Base-by-base conservation (phyloP, 169 alveolate genomes). In the Besnoitia besnoiti region DNA sequence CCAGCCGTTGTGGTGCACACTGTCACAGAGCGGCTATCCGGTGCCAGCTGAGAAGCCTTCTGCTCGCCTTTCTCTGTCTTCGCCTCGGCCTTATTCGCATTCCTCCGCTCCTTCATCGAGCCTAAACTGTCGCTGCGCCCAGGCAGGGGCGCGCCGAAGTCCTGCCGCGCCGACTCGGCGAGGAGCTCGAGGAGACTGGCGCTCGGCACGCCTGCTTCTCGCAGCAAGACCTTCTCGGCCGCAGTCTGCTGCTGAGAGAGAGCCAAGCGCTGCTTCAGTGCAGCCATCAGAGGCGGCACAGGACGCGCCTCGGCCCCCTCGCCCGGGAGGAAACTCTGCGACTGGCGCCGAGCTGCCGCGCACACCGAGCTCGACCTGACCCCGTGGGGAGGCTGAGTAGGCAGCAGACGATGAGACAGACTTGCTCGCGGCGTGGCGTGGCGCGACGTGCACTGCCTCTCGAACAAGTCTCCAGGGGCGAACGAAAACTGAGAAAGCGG, bases 1-100 rank as follows among this genome's bases (percentile, higher is more conserved):
- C 79, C 79, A 30, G 79, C 79, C 19, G 79, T 62, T 24, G 79
- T 62, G 79, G 79, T 62, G 39, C 79, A 62, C 79, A 33, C 39
- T 5, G 79, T 24, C 39, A 62, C 79, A 62, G 79, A 62, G 59
- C 59, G 7, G 35, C 79, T 62, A 8, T 33, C 33, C 7, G 79
- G 7, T 24, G 7, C 33, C 39, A 62, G 33, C 19, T 24, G 39
- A 30, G 44, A 33, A 8, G 7, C 35, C 44, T 62, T 62, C 79
- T 62, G 7, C 8, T 8, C 19, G 8, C 39, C 79, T 27, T 30
- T 33, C 14, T 8, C 33, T 30, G 33, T 62, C 79, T 62, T 27
- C 33, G 33, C 19, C 44, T 62, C 33, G 67, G 14, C 24, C n/a
- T 51, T 24, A 14, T 51, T 24, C n/a, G 24, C 24, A 24, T 16